phyloP scores from a whole-genome alignment of 2,329 filamentous ascomycete species.

The Cladosporium sp. region DNA sequence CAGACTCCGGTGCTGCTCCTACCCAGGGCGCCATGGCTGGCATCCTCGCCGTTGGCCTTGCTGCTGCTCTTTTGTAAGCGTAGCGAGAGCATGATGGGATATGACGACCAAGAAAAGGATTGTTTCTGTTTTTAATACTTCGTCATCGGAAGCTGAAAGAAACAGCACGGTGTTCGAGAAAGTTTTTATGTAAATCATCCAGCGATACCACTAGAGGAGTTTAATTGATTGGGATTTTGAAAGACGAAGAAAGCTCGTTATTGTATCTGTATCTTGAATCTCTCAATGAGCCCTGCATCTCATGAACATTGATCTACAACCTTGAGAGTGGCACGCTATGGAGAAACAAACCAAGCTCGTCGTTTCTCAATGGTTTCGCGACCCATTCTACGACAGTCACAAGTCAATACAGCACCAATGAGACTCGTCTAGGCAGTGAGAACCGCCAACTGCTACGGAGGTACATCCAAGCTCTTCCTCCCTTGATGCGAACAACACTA shows the following conservation, averaged over 20 bases:
- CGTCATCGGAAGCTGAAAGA: neutral
- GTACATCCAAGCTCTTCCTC: neutral
- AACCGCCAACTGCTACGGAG: neutral
- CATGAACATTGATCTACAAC: neutral
- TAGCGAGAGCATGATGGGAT: neutral
- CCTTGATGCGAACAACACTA: neutral
- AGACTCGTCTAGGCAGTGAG: neutral
- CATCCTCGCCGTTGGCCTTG: conserved; percentile 13
- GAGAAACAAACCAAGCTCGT: neutral
- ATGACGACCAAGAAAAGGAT: neutral
- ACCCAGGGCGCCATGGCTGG: conserved; percentile 13
- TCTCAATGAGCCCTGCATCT: neutral
- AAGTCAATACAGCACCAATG: neutral
- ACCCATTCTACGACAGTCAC: neutral
- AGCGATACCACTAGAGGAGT: conserved; percentile 1
- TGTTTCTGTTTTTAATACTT: neutral
- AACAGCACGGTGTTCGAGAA: neutral
- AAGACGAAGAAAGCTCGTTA: neutral
- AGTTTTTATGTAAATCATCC: neutral
- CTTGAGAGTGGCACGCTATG: neutral
- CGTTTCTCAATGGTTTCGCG: neutral
- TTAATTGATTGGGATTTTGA: neutral
- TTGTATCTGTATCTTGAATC: neutral
- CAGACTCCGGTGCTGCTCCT: conserved; percentile 12
- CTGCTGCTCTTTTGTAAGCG: conserved; percentile 16